Conservation (phyloP, 805 yeast species). For the Metschnikowia kunwiensis region DNA sequence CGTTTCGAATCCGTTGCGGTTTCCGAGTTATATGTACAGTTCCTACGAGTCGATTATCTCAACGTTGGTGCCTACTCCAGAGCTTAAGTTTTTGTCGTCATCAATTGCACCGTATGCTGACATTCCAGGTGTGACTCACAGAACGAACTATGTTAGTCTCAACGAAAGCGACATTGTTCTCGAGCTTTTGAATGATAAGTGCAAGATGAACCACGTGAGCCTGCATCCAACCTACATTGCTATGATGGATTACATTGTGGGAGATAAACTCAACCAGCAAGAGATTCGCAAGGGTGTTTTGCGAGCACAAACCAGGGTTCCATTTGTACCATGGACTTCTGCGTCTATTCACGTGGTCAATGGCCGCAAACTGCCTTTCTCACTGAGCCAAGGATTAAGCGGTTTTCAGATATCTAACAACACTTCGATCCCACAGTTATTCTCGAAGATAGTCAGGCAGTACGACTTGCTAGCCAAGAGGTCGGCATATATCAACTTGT, state of each 20-base stretch:
- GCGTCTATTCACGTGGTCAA: constrained; percentile 74
- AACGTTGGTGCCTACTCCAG: constrained; percentile 81
- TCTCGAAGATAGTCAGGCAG: constrained; percentile 66
- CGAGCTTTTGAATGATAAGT: constrained; percentile 74
- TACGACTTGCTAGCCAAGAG: constrained; percentile 77
- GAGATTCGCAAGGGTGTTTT: constrained; percentile 69
- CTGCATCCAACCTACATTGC: constrained; percentile 56
- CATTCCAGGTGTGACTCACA: constrained; percentile 32
- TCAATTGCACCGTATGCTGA: constrained; percentile 45
- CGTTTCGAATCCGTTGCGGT: constrained; percentile 81
- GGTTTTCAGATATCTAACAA: constrained; percentile 86
- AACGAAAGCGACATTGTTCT: constrained; percentile 84
- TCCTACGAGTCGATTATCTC: constrained; percentile 79
- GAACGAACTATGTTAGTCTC: constrained; percentile 49
- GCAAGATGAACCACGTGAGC: constrained; percentile 59
- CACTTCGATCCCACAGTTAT: constrained; percentile 65
- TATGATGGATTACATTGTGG: constrained; percentile 61
- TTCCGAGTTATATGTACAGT: constrained; percentile 88
- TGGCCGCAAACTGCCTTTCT: constrained; percentile 68
- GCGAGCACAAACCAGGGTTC: constrained; percentile 62
- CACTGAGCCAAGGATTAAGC: constrained; percentile 40
- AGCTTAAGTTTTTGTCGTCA: constrained; percentile 53
- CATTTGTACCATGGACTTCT: constrained; percentile 85
- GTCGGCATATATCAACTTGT: constrained; percentile 81
- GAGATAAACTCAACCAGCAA: constrained; percentile 59